These are phyloP conservation scores for Lactarius psammicola DNA, from an alignment of 768 basidiomycete species.

Conservation along the genomic window DNA sequence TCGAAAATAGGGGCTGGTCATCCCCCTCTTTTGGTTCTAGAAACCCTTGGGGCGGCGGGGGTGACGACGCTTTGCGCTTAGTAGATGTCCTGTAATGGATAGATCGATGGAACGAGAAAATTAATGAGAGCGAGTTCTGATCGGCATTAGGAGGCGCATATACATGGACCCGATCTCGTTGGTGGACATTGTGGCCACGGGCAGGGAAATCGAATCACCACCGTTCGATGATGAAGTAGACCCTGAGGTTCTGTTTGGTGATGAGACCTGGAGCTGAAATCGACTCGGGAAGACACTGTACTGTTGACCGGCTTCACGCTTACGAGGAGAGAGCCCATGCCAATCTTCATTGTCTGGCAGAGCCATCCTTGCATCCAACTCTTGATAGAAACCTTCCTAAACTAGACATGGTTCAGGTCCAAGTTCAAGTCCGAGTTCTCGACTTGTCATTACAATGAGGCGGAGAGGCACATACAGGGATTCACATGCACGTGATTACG, in stretches of 20 bases:
- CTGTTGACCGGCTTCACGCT: background rate
- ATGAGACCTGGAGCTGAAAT: background rate
- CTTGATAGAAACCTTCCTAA: slow-evolving; percentile 25
- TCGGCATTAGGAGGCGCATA: slow-evolving; percentile 1
- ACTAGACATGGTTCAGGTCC: slow-evolving; percentile 2
- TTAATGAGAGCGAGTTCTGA: background rate
- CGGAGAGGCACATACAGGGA: background rate
- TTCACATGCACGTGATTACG: slow-evolving; percentile 10
- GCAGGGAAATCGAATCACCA: background rate
- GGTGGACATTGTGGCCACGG: background rate
- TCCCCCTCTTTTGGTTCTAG: background rate
- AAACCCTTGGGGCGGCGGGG: background rate
- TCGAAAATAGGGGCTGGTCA: slow-evolving; percentile 15
- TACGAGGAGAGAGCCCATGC: background rate
- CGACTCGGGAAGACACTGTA: background rate
- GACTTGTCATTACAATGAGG: background rate
- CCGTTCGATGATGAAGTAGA: background rate
- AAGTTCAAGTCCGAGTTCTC: background rate
- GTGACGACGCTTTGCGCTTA: slow-evolving; percentile 14
- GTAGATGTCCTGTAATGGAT: slow-evolving; percentile 9
- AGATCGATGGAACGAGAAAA: background rate
- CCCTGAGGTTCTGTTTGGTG: background rate
- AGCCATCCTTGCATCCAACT: slow-evolving; percentile 28
- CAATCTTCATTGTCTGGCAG: slow-evolving; percentile 12
- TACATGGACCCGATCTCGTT: slow-evolving; percentile 2